Percentiles rank a stretch among this genome's conserved stretches.
Conservation (phyloP, 2,329 filamentous ascomycete species). For the Ophiostoma fasciatum region DNA sequence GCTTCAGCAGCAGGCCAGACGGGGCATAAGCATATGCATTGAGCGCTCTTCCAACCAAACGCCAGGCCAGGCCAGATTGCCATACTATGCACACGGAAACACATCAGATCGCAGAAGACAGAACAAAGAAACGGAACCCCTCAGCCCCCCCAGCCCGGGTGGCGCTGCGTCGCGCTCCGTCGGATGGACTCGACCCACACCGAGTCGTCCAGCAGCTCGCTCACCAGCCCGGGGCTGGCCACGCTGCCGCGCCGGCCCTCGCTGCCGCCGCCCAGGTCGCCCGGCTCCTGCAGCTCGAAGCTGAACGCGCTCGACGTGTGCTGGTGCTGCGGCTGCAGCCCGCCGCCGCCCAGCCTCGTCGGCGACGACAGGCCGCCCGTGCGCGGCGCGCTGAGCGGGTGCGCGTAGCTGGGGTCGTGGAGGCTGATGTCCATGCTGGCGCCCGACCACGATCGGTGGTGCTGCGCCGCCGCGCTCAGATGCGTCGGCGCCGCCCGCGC, state of each 20-base stretch:
- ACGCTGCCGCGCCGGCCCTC: conserved; percentile 49
- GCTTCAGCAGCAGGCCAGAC: no score
- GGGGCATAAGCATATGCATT: no score
- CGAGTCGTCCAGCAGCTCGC: conserved; percentile 75
- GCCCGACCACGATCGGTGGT: conserved; percentile 28
- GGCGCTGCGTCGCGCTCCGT: conserved; percentile 61
- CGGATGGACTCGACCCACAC: conserved; percentile 89
- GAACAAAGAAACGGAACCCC: no score
- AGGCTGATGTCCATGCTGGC: conserved; percentile 27
- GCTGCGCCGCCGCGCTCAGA: conserved; percentile 9
- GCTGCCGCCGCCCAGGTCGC: conserved; percentile 16
- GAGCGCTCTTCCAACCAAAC: no score
- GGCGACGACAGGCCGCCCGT: conserved; percentile 15
- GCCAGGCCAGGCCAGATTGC: no score
- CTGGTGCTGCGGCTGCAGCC: conserved; percentile 16
- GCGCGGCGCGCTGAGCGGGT: conserved; percentile 41
- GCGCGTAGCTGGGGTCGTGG: conserved; percentile 27
- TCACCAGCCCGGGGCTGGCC: conserved; percentile 62
- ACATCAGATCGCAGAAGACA: no score
- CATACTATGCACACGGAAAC: no score
- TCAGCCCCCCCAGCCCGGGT: conserved; percentile 14
- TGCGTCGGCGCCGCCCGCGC: conserved; percentile 11
- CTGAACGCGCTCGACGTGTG: conserved; percentile 40
- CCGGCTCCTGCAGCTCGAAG: conserved; percentile 38
- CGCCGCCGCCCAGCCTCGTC: conserved; percentile 11